Percentiles rank a stretch among this genome's conserved stretches.
These are phyloP conservation scores for Diplosphaera chodatii DNA, from an alignment of 139 green algal species.

Conservation along the genomic window DNA sequence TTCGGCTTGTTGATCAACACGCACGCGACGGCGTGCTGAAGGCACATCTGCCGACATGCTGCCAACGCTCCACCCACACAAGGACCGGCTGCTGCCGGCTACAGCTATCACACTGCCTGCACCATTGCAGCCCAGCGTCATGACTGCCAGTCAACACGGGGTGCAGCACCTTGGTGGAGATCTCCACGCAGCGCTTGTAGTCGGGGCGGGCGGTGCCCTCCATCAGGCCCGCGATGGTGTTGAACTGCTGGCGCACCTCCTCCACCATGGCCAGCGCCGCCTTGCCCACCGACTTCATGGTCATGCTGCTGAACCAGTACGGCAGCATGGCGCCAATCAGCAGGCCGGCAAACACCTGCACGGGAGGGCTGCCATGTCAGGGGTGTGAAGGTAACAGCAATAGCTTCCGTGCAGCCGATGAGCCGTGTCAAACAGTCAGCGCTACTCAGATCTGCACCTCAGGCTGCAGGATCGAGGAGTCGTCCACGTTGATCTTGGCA, in stretches of 20 bases:
- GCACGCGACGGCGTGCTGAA: too few species aligned
- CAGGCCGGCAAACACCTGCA: slow-evolving; percentile 81
- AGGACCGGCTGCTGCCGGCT: too few species aligned
- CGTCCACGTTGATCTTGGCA: slow-evolving; percentile 66
- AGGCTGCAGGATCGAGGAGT: slow-evolving; percentile 89
- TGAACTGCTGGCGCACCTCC: slow-evolving; percentile 89
- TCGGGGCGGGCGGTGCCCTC: slow-evolving; percentile 87
- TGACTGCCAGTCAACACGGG: too few species aligned
- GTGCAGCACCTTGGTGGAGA: slow-evolving; percentile 71
- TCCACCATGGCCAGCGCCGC: slow-evolving; percentile 80
- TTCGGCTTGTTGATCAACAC: too few species aligned
- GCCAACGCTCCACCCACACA: too few species aligned
- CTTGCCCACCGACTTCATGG: slow-evolving; percentile 97
- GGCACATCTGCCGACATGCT: too few species aligned
- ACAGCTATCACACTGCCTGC: too few species aligned
- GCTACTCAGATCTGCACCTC: slow-evolving; percentile 41
- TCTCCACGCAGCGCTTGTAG: slow-evolving; percentile 86
- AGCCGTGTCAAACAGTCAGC: too few species aligned
- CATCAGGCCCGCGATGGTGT: slow-evolving; percentile 88
- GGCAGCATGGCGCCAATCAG: slow-evolving; percentile 94
- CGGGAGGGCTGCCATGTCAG: too few species aligned
- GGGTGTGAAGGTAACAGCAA: too few species aligned
- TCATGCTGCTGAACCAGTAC: slow-evolving; percentile 98
- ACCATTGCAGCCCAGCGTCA: too few species aligned
- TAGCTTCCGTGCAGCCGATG: too few species aligned